Evolutionary conservation across 2,329 filamentous ascomycete genomes (phyloP), one percentile per base, ranked within the genome.

Genomic region (Exophiala sp.): DNA sequence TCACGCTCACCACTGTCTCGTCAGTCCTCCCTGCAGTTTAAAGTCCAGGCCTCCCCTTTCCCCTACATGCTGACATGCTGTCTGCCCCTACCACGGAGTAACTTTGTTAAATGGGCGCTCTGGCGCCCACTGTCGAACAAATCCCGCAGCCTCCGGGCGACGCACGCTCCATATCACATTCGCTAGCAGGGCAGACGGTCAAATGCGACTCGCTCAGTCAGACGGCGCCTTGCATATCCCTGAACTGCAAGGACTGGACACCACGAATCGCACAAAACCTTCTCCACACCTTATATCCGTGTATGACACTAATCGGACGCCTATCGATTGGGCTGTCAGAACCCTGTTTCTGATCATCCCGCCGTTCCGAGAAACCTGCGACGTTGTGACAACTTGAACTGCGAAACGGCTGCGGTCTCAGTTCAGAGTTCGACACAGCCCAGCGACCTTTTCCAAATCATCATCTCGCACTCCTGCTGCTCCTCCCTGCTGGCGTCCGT

Each of bases 361-460:
- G 38, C 11, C 13, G 38, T 27, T 41, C 38, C 44, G 24, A 42
- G n/a, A 16, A 29, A 16, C 14, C 14, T 19, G 16, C 34, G 8
- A 37, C 14, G 14, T 35, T 52, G 44, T 48, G 45, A 47, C 44
- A 24, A 40, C 13, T 45, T 48, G 44, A 43, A 44, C 44, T 46
- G 35, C 49, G 49, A 44, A 52, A 48, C 49, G 9, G 40, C 46
- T 52, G 49, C 44, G 40, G 30, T 44, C 37, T 38, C 47, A 48
- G 32, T 45, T 39, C 45, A 18, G 24, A 27, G 21, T 34, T n/a
- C 21, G 44, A 32, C 49, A 48, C 49, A 48, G 49, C 49, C 49
- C 49, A 48, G 22, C 41, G 14, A 37, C 10, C 19, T 43, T 44
- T 52, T 48, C 43, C 49, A 52, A 52, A 52, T 52, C 49, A 47